Conservation (phyloP, 257 asterid species). For the Nicotiana knightiana region DNA sequence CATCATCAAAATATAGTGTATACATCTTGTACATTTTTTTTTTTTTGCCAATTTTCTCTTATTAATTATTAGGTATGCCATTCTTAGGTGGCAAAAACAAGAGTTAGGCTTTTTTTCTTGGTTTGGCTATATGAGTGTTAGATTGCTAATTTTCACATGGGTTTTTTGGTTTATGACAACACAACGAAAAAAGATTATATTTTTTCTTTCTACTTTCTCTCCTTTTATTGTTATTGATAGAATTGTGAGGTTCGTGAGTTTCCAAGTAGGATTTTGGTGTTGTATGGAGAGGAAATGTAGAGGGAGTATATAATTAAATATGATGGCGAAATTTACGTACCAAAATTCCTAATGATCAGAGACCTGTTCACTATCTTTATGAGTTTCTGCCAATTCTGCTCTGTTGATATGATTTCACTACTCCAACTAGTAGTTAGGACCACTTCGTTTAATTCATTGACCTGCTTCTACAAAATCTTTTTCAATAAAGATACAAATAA, state of each 20-base stretch:
- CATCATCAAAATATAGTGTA: conserved; percentile 8
- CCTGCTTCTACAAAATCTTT: neutral
- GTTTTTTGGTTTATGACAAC: neutral
- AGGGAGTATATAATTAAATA: conserved; percentile 8
- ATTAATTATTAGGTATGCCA: conserved; percentile 23
- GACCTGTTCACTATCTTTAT: conserved; percentile 12
- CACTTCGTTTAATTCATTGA: conserved; percentile 16
- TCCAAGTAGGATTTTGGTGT: conserved; percentile 16
- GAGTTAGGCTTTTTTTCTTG: neutral
- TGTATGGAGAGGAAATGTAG: conserved; percentile 13
- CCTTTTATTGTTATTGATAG: neutral
- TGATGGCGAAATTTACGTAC: conserved; percentile 27
- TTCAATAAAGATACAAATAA: neutral
- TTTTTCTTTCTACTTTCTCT: neutral
- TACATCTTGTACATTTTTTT: conserved; percentile 15
- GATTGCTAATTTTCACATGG: conserved; percentile 1
- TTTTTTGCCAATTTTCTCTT: conserved; percentile 1
- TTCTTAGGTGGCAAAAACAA: neutral
- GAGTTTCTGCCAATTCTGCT: conserved; percentile 17
- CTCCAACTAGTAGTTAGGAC: conserved; percentile 29
- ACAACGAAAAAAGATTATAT: neutral
- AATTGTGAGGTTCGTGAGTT: conserved; percentile 21
- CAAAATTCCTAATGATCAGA: conserved; percentile 22
- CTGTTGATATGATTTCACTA: conserved; percentile 21
- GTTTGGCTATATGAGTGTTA: neutral